These are phyloP conservation scores for Trichoderma semiorbis DNA, from an alignment of 2,329 filamentous ascomycete genomes.

Conservation along the genomic window DNA sequence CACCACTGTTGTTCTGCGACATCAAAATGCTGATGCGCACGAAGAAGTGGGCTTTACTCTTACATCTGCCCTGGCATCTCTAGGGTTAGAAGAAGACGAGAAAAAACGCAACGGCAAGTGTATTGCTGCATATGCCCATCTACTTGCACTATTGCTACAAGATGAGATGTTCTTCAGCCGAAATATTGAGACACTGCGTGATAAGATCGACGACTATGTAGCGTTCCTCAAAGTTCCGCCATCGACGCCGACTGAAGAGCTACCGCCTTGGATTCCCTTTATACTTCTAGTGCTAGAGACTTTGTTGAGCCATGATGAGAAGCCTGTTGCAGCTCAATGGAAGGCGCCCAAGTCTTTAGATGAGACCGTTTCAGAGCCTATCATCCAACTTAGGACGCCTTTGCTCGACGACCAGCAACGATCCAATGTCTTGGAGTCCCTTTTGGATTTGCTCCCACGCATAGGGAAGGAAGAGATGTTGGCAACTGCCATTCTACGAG, in stretches of 20 bases:
- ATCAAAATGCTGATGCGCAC: conserved; percentile 52
- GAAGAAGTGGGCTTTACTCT: conserved; percentile 79
- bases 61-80: conserved; percentile 75
- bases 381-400: conserved; percentile 60
- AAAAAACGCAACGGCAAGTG: conserved; percentile 60
- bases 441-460: conserved; percentile 80
- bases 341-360: conserved; percentile 51
- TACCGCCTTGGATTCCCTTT: conserved; percentile 91
- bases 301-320: conserved; percentile 82
- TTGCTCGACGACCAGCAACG: conserved; percentile 59
- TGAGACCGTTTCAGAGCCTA: conserved; percentile 48
- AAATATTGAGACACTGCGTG: conserved; percentile 69
- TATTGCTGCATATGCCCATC: conserved; percentile 86
- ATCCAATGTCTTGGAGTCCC: conserved; percentile 64
- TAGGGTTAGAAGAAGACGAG: conserved; percentile 57
- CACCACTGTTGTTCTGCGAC: conserved; percentile 62
- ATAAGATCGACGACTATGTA: conserved; percentile 72
- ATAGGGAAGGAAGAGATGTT: conserved; percentile 84
- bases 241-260: conserved; percentile 66
- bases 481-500: conserved; percentile 76
- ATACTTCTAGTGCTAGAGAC: conserved; percentile 87
- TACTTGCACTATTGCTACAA: conserved; percentile 83
- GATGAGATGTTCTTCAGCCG: conserved; percentile 76
- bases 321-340: conserved; percentile 74
- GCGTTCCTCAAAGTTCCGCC: conserved; percentile 71